Evolutionary conservation across 768 basidiomycete species (phyloP), one percentile per base, ranked within the genome.

Genomic region (Amanita exitialis): DNA sequence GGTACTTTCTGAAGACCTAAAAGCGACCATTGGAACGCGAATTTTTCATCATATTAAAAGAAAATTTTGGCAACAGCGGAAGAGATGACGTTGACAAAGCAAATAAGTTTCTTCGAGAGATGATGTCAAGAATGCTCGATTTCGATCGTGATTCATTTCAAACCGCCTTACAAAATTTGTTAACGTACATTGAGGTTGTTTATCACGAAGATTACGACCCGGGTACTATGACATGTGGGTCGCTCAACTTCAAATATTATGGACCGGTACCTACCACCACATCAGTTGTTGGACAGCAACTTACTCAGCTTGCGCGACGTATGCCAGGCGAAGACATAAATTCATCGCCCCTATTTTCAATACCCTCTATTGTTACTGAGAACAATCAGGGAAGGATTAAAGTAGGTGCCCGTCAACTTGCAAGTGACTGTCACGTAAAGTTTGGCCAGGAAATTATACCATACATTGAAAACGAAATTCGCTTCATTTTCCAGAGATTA

Each of bases 381-480:
- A 72, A 80, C 58, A 83, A 86, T 64, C 80, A 79, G 61, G 63
- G 71, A 18, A 69, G 77, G 41, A 73, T 71, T 58, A 70, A 77
- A 53, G 86, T 85, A 53, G 51, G 69, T 62, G 49, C 25, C 13
- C 23, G 25, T 47, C 38, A 47, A 34, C 21, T 44, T 53, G 37
- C 27, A 18, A 23, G 47, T 49, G 18, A 44, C 28, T 27, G 21
- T 23, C 32, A 46, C 47, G 10, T 47, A 52, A 54, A 32, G 50
- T 20, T 12, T 15, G 47, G 15, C 50, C 45, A 85, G 86, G 83
- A 83, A 35, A 61, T 90, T 43, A 59, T 87, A 9, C 56, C 67
- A 2, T 77, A 74, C 56, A 58, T 74, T n/a, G 84, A 86, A 54
- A 78, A 74, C 3, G 67, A 80, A n/a, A 64, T 89, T 18, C 72